Conservation (phyloP, 225 moss, liverwort and hornwort species). For the Neckera pumila region DNA sequence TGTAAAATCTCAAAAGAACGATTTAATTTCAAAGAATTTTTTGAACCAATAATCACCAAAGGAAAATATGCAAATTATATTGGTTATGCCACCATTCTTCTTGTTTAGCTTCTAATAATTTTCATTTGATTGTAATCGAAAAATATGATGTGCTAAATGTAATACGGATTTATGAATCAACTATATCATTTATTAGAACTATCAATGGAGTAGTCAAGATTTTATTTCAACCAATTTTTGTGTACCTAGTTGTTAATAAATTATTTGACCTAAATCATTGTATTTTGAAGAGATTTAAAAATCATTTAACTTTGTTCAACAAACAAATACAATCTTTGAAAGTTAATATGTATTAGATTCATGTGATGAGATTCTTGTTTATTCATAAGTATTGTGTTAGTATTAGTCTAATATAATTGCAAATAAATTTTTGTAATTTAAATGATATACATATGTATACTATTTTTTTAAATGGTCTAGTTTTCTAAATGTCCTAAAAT, state of each 20-base stretch:
- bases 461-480: background rate
- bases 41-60: no score
- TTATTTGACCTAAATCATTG: background rate
- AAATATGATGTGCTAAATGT: background rate
- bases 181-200: background rate
- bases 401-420: background rate
- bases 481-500: background rate
- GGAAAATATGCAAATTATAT: no score
- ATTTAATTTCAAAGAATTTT: no score
- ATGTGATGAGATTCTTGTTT: background rate
- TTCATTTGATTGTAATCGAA: no score
- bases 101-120: background rate
- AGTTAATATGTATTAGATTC: background rate
- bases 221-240: background rate
- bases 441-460: no score
- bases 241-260: background rate
- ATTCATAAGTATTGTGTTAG: background rate
- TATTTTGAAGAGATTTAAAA: background rate
- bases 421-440: background rate
- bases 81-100: no score
- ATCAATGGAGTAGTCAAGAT: background rate
- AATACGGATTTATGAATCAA: rapidly evolving
- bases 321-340: background rate
- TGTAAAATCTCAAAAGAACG: no score
- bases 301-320: background rate